phyloP scores from a whole-genome alignment of 2,329 filamentous ascomycete genomes.

The Talaromyces sp. region DNA sequence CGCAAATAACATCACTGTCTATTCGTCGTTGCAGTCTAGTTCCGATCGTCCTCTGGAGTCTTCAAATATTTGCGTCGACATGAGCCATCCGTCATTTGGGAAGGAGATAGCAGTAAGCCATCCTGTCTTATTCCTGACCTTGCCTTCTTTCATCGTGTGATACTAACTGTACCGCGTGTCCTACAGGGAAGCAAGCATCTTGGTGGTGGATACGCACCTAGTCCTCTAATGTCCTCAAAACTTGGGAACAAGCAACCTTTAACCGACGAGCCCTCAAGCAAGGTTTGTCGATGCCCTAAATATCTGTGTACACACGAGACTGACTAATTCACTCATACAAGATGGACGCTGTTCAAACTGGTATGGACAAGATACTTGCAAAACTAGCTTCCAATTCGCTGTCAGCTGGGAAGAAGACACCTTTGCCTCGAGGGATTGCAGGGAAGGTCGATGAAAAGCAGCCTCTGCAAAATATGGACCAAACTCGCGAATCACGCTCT shows the following conservation, averaged over 20 bases:
- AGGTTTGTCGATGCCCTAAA: constrained; percentile 31
- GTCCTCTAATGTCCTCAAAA: constrained; percentile 34
- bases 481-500: constrained; percentile 55
- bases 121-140: neutral
- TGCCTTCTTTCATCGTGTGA: neutral
- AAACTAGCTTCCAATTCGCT: constrained; percentile 40
- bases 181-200: constrained; percentile 28
- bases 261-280: constrained; percentile 28
- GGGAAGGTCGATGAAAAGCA: constrained; percentile 72
- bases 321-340: constrained; percentile 46
- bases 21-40: neutral
- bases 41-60: neutral
- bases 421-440: constrained; percentile 46
- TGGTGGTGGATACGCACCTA: constrained; percentile 27
- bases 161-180: neutral
- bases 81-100: neutral
- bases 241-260: constrained; percentile 32
- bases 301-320: neutral
- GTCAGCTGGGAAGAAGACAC: constrained; percentile 18
- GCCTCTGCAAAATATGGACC: constrained; percentile 48
- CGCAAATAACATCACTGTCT: constrained; percentile 1
- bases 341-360: constrained; percentile 35
- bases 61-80: neutral
- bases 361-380: constrained; percentile 62
- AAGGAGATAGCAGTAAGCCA: constrained; percentile 13